A percentile compares a stretch with the other conserved stretches of the same genome.
Conservation (phyloP, 1,284 basidiomycete genomes). For the Prillingera fragicola region DNA sequence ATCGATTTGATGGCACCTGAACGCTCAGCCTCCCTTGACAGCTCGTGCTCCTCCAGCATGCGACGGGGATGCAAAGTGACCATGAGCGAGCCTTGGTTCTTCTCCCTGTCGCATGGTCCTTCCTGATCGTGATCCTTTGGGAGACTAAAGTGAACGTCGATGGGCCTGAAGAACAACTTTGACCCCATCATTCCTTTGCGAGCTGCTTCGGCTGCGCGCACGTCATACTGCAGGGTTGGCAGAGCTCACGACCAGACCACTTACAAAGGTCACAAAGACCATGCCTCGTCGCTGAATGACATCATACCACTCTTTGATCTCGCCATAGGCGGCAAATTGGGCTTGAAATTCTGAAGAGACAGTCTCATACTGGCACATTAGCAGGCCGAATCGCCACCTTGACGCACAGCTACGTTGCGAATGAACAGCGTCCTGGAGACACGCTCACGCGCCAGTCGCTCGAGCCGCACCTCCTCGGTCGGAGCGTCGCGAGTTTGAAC, state of each 20-base stretch:
- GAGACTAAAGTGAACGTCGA: slow-evolving; percentile 95
- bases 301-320: slow-evolving; percentile 96
- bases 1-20: slow-evolving; percentile 87
- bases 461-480: slow-evolving; percentile 6
- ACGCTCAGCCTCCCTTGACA: slow-evolving; percentile 72
- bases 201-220: slow-evolving; percentile 83
- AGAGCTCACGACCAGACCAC: slow-evolving; percentile 41
- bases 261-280: slow-evolving; percentile 95
- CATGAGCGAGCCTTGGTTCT: slow-evolving; percentile 81
- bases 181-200: slow-evolving; percentile 80
- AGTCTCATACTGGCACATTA: slow-evolving; percentile 71
- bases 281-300: slow-evolving; percentile 87
- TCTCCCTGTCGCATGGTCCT: slow-evolving; percentile 69
- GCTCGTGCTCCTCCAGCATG: slow-evolving; percentile 71
- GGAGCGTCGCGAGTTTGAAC: slow-evolving; percentile 2
- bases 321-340: slow-evolving; percentile 84
- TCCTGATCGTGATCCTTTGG: slow-evolving; percentile 76
- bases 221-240: slow-evolving; percentile 62
- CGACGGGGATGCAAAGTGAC: slow-evolving; percentile 64
- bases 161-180: slow-evolving; percentile 65
- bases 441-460: slow-evolving; percentile 55
- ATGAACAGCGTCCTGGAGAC: slow-evolving; percentile 95
- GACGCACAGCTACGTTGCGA: slow-evolving; percentile 82
- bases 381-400: neutral
- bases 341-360: slow-evolving; percentile 73